Conservation (phyloP, 768 basidiomycete genomes). For the Ramaria rubella region DNA sequence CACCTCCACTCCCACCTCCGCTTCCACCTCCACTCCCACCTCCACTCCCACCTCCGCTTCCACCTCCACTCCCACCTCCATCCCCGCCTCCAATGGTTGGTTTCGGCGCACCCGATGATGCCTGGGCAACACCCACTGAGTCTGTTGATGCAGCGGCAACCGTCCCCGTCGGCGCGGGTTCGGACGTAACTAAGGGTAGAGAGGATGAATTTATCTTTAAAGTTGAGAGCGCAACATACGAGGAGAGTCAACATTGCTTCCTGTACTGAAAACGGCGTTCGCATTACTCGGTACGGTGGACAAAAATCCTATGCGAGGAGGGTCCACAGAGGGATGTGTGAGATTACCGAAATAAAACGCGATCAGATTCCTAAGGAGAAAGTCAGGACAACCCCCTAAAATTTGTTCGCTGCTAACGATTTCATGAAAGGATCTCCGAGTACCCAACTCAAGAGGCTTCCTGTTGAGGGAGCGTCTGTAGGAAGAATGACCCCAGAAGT, state of each 20-base stretch:
- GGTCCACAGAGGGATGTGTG: slow-evolving; percentile 57
- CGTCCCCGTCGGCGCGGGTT: background rate
- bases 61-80: too few relatives aligned
- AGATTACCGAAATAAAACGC: slow-evolving; percentile 71
- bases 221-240: background rate
- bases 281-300: slow-evolving; percentile 64
- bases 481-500: slow-evolving; percentile 40
- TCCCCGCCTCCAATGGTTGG: too few relatives aligned
- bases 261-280: slow-evolving; percentile 17
- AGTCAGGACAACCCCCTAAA: too few relatives aligned
- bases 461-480: slow-evolving; percentile 57
- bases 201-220: background rate
- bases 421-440: slow-evolving; percentile 72
- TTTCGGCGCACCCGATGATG: too few relatives aligned
- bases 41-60: too few relatives aligned
- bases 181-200: background rate
- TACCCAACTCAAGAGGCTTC: slow-evolving; percentile 70
- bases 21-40: too few relatives aligned
- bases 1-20: too few relatives aligned
- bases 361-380: slow-evolving; percentile 46
- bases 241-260: background rate
- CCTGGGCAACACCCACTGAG: slow-evolving; percentile 4
- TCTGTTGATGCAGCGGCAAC: background rate
- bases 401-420: slow-evolving; percentile 53
- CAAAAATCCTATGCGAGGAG: slow-evolving; percentile 61